Base-by-base conservation (phyloP, 257 asterid species). In the Ballota nigra region DNA sequence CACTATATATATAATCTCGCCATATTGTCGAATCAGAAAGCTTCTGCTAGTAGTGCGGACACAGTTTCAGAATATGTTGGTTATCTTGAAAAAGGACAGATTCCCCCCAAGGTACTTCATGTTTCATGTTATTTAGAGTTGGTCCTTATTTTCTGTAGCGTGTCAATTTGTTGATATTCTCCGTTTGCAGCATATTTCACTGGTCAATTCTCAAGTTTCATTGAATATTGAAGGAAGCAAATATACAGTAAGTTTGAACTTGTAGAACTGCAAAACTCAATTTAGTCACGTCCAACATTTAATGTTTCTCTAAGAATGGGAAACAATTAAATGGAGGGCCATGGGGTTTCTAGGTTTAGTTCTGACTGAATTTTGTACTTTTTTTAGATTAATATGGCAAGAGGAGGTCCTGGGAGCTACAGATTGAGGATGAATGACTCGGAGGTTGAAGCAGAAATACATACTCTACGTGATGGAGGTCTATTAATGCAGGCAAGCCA, bases 151-250 rank as follows among this genome's bases (percentile, higher is more conserved):
- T 80, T 43, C 57, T 74, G 69, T 80, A n/a, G 75, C 69, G 40
- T 63, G 38, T 59, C 64, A 8, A 28, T 61, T 77, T 67, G 70
- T 65, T 55, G 65, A 64, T 13, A n/a, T 70, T 69, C 43, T 45
- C 66, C 76, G n/a, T 77, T 68, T 84, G 96, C 94, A 95, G 99
- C 98, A 95, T 82, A 88, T 95, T 72, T 95, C 99, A 28, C 90
- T 95, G 65, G 99, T 95, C 78, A 84, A 83, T 83, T 92, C 99
- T 77, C 92, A 88, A 77, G 96, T 95, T 84, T 92, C 99, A 33
- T 77, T 92, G 78, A 95, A 95, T 82, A 95, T 95, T 68, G 99
- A 95, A 85, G 99, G 99, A 81, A 92, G 96, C 93, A 95, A 95
- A 85, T 95, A 95, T 79, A 95, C 96, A 53, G 99, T 95, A 57